Evolutionary conservation across 2,329 filamentous ascomycete species (phyloP), one percentile per base, ranked within the genome.

Genomic region (Bisporella sp.): DNA sequence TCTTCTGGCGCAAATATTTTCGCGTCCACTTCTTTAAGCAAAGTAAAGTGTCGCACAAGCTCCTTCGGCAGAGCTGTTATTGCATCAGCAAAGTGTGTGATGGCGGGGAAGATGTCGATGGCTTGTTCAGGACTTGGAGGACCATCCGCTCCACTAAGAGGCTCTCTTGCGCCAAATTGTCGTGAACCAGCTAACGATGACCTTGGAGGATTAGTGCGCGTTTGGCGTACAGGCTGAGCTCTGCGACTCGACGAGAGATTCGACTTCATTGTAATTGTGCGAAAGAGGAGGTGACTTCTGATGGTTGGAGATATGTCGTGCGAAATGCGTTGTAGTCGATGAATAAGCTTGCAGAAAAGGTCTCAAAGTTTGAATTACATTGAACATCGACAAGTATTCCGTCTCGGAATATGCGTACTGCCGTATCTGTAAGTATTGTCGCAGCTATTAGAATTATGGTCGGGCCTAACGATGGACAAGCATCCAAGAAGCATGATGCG

Each of bases 21-120:
- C 56, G 92, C 92, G 72, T 99, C 93, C 45, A 97, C 93, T 71
- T 99, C 93, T 68, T 96, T 96, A 59, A 99, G 77, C 50, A 97
- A 79, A 33, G 92, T 96, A 62, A 96, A 96, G 69, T 99, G 92
- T 65, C 90, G 85, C 60, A 96, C 89, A 46, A 96, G 88, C 71
- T 99, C 93, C 68, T 91, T 91, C 4, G 93, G 93, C 30, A 99
- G 80, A 39, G 92, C 91, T 47, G 89, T 85, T 65, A 97, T 89
- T 56, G 90, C 85, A 68, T 97, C 91, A 56, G 92, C 88, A 67
- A 99, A 97, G 70, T 84, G 79, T 8, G 78, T 83, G 57, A 84
- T 77, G 48, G 77, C 82, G 42, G 81, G 82, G 59, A 82, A 84
- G 60, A 84, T 81, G 59, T 84, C 78, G 71, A 84, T 81, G 61